Evolutionary conservation across 257 asterid species (phyloP).

Genomic region (Cinchona pubescens): DNA sequence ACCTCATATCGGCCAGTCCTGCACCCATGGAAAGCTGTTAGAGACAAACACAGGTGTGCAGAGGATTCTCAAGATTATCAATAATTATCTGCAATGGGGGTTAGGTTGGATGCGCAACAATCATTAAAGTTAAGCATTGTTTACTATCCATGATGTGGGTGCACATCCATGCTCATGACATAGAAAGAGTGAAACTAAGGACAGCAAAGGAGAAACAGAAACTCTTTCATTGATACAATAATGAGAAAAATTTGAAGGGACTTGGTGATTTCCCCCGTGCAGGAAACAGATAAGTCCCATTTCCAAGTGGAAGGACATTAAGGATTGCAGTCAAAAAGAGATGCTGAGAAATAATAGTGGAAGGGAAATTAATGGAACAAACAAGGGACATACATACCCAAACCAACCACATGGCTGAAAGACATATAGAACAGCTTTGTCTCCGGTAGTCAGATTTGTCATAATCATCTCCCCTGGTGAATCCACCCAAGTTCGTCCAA

Average conservation of each 20-base stretch:
- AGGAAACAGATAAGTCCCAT: background rate
- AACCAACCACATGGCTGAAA: constrained; percentile 99
- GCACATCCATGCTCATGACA: background rate
- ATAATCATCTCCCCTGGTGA: constrained; percentile 91
- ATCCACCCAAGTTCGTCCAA: constrained; percentile 99
- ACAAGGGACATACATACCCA: constrained; percentile 53
- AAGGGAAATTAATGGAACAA: background rate
- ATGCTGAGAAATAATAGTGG: background rate
- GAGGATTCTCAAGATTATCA: background rate
- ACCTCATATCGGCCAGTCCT: constrained; percentile 97
- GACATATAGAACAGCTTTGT: constrained; percentile 85
- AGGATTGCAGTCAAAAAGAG: background rate
- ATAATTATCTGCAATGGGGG: background rate
- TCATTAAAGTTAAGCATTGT: background rate
- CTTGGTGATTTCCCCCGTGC: background rate
- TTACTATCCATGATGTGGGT: background rate
- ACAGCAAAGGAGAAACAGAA: background rate
- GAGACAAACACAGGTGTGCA: background rate
- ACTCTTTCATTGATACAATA: background rate
- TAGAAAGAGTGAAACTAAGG: background rate
- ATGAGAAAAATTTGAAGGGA: background rate
- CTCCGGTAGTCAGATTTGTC: constrained; percentile 93
- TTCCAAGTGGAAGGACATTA: background rate
- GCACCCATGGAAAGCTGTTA: constrained; percentile 17
- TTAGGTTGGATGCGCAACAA: background rate